Conservation (phyloP, 345 rosid species). For the Eucalyptus cloeziana region DNA sequence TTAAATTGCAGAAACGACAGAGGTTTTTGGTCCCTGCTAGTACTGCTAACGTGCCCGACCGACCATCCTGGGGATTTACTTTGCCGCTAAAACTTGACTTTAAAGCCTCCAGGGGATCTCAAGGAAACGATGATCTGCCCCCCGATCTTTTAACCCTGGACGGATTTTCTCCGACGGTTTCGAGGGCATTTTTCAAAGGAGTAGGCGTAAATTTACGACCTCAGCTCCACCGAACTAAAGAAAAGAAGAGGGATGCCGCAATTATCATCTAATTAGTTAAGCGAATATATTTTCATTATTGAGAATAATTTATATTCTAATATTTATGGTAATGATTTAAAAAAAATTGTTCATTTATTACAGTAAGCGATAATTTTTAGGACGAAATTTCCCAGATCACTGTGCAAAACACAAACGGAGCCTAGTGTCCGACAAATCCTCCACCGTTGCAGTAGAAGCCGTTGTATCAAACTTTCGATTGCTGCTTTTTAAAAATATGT, state of each 20-base stretch:
- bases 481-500: background rate
- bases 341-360: accelerated
- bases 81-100: background rate
- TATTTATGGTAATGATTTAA: background rate
- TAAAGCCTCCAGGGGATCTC: background rate
- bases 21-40: background rate
- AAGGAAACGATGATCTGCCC: background rate
- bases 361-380: background rate
- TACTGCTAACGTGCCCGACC: background rate
- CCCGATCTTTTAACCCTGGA: background rate
- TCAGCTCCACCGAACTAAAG: background rate
- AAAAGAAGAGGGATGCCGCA: background rate
- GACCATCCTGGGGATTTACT: background rate
- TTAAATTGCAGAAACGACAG: background rate
- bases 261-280: background rate
- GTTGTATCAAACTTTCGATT: background rate
- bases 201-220: background rate
- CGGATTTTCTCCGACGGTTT: background rate
- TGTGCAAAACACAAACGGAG: background rate
- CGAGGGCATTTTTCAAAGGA: background rate
- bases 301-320: background rate
- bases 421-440: background rate
- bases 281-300: background rate
- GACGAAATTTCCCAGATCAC: accelerated
- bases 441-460: background rate